Percentiles rank a stretch among this genome's conserved stretches.
These are phyloP conservation scores for Saussurea involucrata DNA, from an alignment of 129 eudicot species.

Conservation along the genomic window DNA sequence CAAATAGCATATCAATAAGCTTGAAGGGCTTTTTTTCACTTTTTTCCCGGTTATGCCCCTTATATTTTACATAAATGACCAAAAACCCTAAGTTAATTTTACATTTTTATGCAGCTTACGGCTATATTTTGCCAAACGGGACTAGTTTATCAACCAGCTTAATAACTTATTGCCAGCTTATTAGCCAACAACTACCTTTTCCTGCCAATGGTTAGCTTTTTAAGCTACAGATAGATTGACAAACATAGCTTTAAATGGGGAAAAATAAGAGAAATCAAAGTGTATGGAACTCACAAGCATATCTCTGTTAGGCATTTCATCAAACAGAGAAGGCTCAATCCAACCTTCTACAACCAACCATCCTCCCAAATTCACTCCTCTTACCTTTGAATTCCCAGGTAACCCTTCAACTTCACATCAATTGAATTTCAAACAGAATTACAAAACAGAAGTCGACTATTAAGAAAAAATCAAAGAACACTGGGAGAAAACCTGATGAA, in stretches of 20 bases:
- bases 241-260: background rate
- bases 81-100: background rate
- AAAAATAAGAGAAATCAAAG: background rate
- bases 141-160: background rate
- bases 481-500: conserved; percentile 46
- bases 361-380: conserved; percentile 78
- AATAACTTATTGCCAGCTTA: background rate
- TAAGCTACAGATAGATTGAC: background rate
- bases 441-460: background rate
- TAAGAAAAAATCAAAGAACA: background rate
- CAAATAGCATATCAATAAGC: background rate
- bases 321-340: conserved; percentile 77
- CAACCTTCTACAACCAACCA: conserved; percentile 77
- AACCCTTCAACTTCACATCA: conserved; percentile 54
- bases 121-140: background rate
- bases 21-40: background rate
- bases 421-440: background rate
- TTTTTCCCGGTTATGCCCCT: background rate
- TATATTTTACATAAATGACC: background rate
- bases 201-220: background rate
- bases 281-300: conserved; percentile 52
- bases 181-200: background rate
- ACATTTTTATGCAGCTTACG: background rate
- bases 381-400: conserved; percentile 52
- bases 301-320: conserved; percentile 62